Evolutionary conservation across 208 protist genomes (phyloP), one percentile per base, ranked within the genome.

Genomic region (Trypanosoma lewisi): DNA sequence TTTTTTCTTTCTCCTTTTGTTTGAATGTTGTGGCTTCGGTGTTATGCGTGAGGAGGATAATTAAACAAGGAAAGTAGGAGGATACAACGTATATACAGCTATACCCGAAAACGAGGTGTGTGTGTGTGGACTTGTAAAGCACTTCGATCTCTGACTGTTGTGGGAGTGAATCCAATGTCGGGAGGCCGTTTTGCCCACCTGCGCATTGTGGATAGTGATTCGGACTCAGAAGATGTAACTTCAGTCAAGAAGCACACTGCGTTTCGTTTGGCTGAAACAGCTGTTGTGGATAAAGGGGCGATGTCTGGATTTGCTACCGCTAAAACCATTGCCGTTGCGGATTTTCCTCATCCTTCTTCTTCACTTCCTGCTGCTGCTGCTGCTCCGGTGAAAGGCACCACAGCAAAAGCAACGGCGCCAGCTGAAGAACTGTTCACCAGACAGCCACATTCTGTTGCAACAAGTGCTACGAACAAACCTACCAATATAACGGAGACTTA

Each of bases 171-270:
- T n/a, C 16, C 11, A 23, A 42, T 67, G 41, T 28, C 16, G 25
- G 17, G 7, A 34, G 48, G 16, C 48, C 65, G 67, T 33, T 90
- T 90, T 69, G 74, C 69, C 25, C 69, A 80, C 50, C 68, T 90
- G n/a, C 48, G 59, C 12, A 56, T 90, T 37, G 39, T 47, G 11
- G 83, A 90, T 62, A 90, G 83, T 47, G 80, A 85, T 67, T 83
- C 77, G 19, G 80, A 86, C 45, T 81, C 67, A 27, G 67, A 71
- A 21, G 73, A 61, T 48, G 68, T 55, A 68, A 57, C 48, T n/a
- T 55, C 41, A 6, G 37, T n/a, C 31, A 48, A 16, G 11, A 33
- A 7, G 42, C 31, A n/a, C 36, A 55, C 16, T 39, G 16, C 12
- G 50, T 50, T 61, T 21, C 37, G n/a, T 28, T 39, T 42, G 21